Evolutionary conservation across 345 rosid species (phyloP).

Genomic region (Salix exigua): DNA sequence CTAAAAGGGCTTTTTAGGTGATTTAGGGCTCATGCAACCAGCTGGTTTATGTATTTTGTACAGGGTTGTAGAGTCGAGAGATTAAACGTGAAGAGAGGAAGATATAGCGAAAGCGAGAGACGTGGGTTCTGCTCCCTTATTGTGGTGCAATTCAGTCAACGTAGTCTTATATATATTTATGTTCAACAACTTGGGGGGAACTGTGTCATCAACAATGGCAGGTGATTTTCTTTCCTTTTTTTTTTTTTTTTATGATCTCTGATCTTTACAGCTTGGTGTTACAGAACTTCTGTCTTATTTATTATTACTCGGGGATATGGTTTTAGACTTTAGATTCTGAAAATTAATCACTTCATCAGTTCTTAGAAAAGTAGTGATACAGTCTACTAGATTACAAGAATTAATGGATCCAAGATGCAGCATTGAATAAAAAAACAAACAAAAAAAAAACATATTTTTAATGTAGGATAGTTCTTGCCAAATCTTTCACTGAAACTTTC

Average conservation of each 20-base stretch:
- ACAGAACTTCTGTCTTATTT: neutral
- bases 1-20: neutral
- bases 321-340: slow-evolving; percentile 13
- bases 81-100: slow-evolving; percentile 2
- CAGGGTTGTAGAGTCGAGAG: slow-evolving; percentile 7
- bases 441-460: no score
- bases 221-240: slow-evolving; percentile 13
- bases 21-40: neutral
- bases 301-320: slow-evolving; percentile 7
- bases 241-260: neutral
- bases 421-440: no score
- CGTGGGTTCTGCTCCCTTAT: slow-evolving; percentile 53
- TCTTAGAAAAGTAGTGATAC: neutral
- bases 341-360: slow-evolving; percentile 13
- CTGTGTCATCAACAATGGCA: slow-evolving; percentile 36
- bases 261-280: neutral
- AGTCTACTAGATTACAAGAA: neutral
- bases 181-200: slow-evolving; percentile 47
- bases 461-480: no score
- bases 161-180: slow-evolving; percentile 27
- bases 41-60: neutral
- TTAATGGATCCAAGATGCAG: no score
- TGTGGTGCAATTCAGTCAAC: slow-evolving; percentile 49
- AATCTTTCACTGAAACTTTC: no score
- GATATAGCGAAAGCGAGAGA: slow-evolving; percentile 36